Base-by-base conservation (phyloP, 2,329 filamentous ascomycete species). In the Cryoendolithus antarcticus region DNA sequence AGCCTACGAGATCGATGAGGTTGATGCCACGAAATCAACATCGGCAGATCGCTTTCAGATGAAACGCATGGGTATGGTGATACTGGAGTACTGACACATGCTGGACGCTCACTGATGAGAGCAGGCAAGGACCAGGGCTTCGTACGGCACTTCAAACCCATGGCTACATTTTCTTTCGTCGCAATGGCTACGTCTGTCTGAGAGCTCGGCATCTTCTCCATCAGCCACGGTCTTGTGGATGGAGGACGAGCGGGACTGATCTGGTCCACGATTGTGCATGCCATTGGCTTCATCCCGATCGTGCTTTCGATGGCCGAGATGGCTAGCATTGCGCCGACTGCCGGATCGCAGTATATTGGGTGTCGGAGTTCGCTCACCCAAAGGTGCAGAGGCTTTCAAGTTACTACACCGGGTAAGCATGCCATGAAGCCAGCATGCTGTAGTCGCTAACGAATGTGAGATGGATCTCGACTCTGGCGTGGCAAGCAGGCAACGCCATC, bases 311-410 rank as follows among this genome's bases (percentile, higher is more conserved):
- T 40, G 38, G 38, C 2, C 15, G 35, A 37, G 24, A 37, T 37
- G 48, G 7, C 8, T 30, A n/a, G 12, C 12, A 39, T 24, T 6
- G 54, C 53, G 4, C 53, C 56, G 1, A 58, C 52, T 10, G 48
- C 50, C 21, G 56, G 56, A 10, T 57, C 52, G 19, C 48, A 55
- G 32, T 56, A 48, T 24, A 55, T 41, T 54, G 51, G 54, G 49
- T 54, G 11, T 47, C 41, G 21, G 53, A 57, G 33, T 55, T 58
- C 27, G 53, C 54, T 10, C 54, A 53, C 4, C 49, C 49, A 9
- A 10, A 45, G 15, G 55, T 48, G 27, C 54, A 58, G 43, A 44
- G 47, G 21, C 15, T 47, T 46, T 33, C 50, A 38, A 31, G 48
- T 45, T 41, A 43, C 38, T 28, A 40, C 37, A 9, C 50, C 9